Conservation (phyloP, 495 filamentous ascomycete species). For the Penicillium salamii region DNA sequence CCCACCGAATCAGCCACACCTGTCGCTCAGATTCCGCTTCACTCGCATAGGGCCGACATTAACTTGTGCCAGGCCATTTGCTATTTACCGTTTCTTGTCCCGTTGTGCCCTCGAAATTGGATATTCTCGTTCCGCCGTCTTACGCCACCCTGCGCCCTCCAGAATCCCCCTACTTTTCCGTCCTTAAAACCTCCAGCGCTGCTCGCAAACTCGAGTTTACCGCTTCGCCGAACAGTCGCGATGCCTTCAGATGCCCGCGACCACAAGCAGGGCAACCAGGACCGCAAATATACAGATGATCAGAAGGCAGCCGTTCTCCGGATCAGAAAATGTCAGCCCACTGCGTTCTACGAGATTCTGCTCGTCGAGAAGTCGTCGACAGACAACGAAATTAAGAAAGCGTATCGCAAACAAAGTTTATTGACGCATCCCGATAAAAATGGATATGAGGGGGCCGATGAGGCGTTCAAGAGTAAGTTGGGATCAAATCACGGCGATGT, state of each 20-base stretch:
- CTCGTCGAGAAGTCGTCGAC: conserved; percentile 67
- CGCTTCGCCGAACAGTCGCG: conserved; percentile 13
- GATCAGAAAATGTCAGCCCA: conserved; percentile 77
- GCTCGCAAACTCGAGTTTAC: background rate
- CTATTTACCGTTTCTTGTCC: conserved; percentile 5
- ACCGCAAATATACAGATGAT: conserved; percentile 81
- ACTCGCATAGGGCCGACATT: conserved; percentile 7
- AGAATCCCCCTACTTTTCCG: conserved; percentile 1
- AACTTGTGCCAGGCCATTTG: background rate
- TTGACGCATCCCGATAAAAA: conserved; percentile 99
- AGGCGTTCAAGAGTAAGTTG: conserved; percentile 85
- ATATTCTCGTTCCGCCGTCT: conserved; percentile 19
- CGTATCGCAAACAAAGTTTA: conserved; percentile 88
- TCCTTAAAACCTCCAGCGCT: conserved; percentile 2
- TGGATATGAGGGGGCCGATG: conserved; percentile 92
- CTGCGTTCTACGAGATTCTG: conserved; percentile 93
- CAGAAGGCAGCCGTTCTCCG: conserved; percentile 87
- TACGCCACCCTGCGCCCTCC: conserved; percentile 16
- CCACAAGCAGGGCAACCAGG: conserved; percentile 92
- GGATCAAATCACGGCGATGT: background rate
- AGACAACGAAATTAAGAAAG: conserved; percentile 92
- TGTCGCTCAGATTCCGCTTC: conserved; percentile 7
- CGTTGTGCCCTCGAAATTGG: conserved; percentile 9
- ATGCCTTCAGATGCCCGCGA: conserved; percentile 80
- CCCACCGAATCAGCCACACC: conserved; percentile 12